Conservation (phyloP, 2,329 filamentous ascomycete species). For the Paracoccidioides brasiliensis region DNA sequence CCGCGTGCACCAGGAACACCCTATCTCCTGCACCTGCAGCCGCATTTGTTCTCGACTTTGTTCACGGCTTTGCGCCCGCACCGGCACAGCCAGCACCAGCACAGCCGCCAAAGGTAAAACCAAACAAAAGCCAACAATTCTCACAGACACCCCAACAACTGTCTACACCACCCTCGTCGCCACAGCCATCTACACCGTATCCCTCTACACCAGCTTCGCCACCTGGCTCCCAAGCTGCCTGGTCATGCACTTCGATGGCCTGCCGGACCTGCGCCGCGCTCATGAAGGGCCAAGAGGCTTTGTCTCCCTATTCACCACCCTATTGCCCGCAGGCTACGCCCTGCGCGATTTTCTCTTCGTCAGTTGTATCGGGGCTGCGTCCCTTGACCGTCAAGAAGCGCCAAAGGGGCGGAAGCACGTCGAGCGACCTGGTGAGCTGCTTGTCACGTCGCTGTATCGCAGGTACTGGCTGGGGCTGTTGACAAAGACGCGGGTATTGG, state of each 20-base stretch:
- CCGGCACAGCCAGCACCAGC: conserved; percentile 32
- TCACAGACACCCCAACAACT: conserved; percentile 50
- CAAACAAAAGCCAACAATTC: conserved; percentile 50
- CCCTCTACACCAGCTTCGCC: conserved; percentile 54
- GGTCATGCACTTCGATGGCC: conserved; percentile 59
- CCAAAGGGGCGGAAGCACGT: conserved; percentile 3
- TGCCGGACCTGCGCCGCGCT: conserved; percentile 55
- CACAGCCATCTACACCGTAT: conserved; percentile 60
- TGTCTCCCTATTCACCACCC: conserved; percentile 34
- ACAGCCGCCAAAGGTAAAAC: background rate
- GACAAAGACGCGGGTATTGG: conserved; percentile 48
- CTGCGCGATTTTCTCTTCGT: conserved; percentile 64
- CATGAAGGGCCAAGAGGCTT: conserved; percentile 48
- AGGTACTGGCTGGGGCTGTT: conserved; percentile 49
- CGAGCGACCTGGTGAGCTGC: conserved; percentile 51
- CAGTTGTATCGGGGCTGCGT: conserved; percentile 38
- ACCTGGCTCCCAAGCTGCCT: conserved; percentile 59
- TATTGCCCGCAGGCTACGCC: conserved; percentile 58
- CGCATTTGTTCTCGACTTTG: no score
- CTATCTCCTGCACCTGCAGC: background rate
- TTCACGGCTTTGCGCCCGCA: conserved; percentile 32
- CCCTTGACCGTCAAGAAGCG: background rate
- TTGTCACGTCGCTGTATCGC: conserved; percentile 51
- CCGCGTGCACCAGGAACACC: conserved; percentile 24
- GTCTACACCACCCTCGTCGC: conserved; percentile 55